Evolutionary conservation across 768 basidiomycete genomes (phyloP), one percentile per base, ranked within the genome.

Genomic region (Tylopilus sp.): DNA sequence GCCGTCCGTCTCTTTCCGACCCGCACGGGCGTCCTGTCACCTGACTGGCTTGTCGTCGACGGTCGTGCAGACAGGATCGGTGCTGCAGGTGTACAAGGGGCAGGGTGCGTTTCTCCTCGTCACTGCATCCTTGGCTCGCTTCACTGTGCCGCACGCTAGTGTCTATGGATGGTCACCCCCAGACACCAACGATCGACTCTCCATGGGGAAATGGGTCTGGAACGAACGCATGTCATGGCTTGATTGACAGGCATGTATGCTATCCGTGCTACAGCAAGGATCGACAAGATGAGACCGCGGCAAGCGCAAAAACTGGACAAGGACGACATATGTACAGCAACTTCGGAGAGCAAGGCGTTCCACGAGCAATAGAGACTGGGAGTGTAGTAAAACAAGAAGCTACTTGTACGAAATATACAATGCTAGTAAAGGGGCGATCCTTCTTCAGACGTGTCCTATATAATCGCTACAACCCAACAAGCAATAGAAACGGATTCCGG

Each of bases 1-100:
- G 81, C 78, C 1, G 66, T 77, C 2, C 78, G 86, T 40, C 69
- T 93, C n/a, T 88, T 95, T 62, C 92, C 93, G 4, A 79, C 90
- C 22, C 81, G 93, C 18, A 95, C 92, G 2, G 91, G 91, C 4
- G 74, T 92, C 3, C 67, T 81, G 9, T 75, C 79, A 1, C 88
- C 91, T 1, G 88, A 91, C 59, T 95, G 91, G 89, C 58, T 91
- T 6, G 75, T 91, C 17, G 72, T 85, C 4, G 77, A 80, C 10
- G 68, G 68, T 13, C 63, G 67, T 12, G 75, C 81, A 18, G 86
- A 86, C 56, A 60, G 51, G 40, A 66, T 77, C 17, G 90, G 88
- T 5, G 83, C 88, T 11, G 88, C 79, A n/a, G 91, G 86, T 1
- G 70, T 91, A 18, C 66, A 78, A 12, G 91, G 81, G 15, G 85